Conservation (phyloP, 2,329 filamentous ascomycete genomes). For the Pseudonectria buxi region DNA sequence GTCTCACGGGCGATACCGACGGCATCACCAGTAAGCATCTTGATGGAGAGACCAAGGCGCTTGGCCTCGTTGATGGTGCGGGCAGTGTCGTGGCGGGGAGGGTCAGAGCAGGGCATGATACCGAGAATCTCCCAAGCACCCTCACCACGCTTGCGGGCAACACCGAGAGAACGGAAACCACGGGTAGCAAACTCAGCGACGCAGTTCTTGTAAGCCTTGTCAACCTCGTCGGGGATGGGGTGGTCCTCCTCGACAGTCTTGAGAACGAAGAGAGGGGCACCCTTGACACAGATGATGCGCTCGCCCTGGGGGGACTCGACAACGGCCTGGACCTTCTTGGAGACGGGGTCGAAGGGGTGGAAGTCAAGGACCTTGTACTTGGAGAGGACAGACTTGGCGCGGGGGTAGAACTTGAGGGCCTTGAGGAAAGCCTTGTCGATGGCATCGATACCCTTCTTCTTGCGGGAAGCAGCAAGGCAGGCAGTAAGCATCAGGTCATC, state of each 20-base stretch:
- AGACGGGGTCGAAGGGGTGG: slow-evolving; percentile 84
- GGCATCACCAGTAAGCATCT: slow-evolving; percentile 94
- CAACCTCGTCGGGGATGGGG: slow-evolving; percentile 66
- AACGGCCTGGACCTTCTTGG: slow-evolving; percentile 82
- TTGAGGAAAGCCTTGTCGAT: slow-evolving; percentile 95
- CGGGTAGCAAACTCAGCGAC: slow-evolving; percentile 86
- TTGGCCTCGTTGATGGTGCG: slow-evolving; percentile 89
- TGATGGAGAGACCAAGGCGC: slow-evolving; percentile 79
- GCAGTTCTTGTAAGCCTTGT: slow-evolving; percentile 85
- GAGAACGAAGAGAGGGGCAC: slow-evolving; percentile 79
- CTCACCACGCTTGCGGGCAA: slow-evolving; percentile 81
- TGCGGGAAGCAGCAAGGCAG: slow-evolving; percentile 81
- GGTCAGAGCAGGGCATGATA: slow-evolving; percentile 92
- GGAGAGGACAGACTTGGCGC: slow-evolving; percentile 70
- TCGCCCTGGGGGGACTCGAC: slow-evolving; percentile 80
- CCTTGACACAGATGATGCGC: slow-evolving; percentile 84
- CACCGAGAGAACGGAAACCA: slow-evolving; percentile 90
- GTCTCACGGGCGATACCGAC: slow-evolving; percentile 91
- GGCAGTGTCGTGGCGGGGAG: slow-evolving; percentile 82
- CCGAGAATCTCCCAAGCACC: slow-evolving; percentile 84
- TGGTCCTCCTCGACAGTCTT: slow-evolving; percentile 84
- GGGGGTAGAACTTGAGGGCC: slow-evolving; percentile 73
- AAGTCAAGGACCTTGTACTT: slow-evolving; percentile 84
- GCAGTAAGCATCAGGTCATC: slow-evolving; percentile 91
- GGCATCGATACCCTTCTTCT: slow-evolving; percentile 92